Base-by-base conservation (phyloP, 257 asterid species). In the Solanum megistacrolobum region DNA sequence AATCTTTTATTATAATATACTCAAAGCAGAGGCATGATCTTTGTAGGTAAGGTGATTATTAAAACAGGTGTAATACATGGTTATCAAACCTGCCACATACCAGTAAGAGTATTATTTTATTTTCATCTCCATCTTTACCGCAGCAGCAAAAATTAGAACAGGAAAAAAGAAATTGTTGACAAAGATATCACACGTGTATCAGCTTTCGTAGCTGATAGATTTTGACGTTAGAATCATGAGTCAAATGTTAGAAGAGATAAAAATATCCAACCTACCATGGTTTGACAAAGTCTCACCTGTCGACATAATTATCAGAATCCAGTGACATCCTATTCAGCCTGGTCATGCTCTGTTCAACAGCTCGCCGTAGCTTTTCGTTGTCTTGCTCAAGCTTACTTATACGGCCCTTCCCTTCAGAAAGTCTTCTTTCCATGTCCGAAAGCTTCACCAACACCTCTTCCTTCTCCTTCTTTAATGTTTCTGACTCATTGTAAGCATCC, bases 251-350 rank as follows among this genome's bases (percentile, higher is more conserved):
- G 29, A 82, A 8, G 43, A 48, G 69, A 46, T 48, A 82, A 48
- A 48, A 48, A 74, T 9, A 18, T 18, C 69, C 43, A 48, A 18
- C 14, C 43, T 82, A 31, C 14, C 41, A 48, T 82, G 43, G 20
- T 48, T 82, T 48, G 31, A 29, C 69, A 48, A 29, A 32, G 48
- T 46, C 94, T 93, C 87, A 96, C 99, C 99, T 95, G 98, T 96
- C 99, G 83, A 97, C 99, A 84, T 94, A 96, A 90, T 93, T 95
- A 92, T 96, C 99, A 74, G 99, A 96, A 87, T 97, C 99, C 93
- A 95, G 93, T 1, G 99, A 97, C 99, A 97, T 97, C 95, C 99
- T 94, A 92, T 95, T 97, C 92, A 97, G 91, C 90, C 99, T 93
- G 36, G 98, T 92, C 99, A 97, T 95, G 92, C 99, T 97, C 88